These are phyloP conservation scores for Crassisporium funariophilum DNA, from an alignment of 768 basidiomycete species.

Conservation along the genomic window DNA sequence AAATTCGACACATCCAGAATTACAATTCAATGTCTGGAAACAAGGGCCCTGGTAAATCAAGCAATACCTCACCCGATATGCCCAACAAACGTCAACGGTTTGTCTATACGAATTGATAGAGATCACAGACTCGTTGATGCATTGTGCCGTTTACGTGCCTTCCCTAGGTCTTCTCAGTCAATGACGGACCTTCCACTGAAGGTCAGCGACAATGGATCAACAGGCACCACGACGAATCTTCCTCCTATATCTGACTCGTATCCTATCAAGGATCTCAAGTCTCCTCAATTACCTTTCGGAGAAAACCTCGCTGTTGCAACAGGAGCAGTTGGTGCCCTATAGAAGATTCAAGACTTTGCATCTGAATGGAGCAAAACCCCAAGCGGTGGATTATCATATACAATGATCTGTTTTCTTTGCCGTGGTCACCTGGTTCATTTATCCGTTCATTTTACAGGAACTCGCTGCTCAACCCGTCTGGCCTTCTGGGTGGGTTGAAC, in stretches of 20 bases:
- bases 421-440: constrained; percentile 44
- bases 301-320: constrained; percentile 62
- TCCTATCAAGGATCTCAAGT: constrained; percentile 49
- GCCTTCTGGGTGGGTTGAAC: constrained; percentile 9
- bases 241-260: constrained; percentile 35
- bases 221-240: constrained; percentile 28
- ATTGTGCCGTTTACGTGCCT: constrained; percentile 23
- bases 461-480: constrained; percentile 16
- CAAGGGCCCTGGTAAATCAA: constrained; percentile 65
- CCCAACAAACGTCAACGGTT: constrained; percentile 86
- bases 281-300: constrained; percentile 61
- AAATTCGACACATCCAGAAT: constrained; percentile 1
- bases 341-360: constrained; percentile 18
- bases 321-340: constrained; percentile 43
- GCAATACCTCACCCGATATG: constrained; percentile 63
- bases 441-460: constrained; percentile 44
- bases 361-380: constrained; percentile 4
- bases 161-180: constrained; percentile 49
- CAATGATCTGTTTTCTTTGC: constrained; percentile 27
- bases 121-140: constrained; percentile 25
- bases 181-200: constrained; percentile 40
- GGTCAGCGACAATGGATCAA: constrained; percentile 42
- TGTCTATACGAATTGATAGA: constrained; percentile 38
- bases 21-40: constrained; percentile 19
- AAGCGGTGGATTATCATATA: constrained; percentile 3